Evolutionary conservation across 108 stramenopile genomes (phyloP).

Genomic region (Nitzschia inconspicua): DNA sequence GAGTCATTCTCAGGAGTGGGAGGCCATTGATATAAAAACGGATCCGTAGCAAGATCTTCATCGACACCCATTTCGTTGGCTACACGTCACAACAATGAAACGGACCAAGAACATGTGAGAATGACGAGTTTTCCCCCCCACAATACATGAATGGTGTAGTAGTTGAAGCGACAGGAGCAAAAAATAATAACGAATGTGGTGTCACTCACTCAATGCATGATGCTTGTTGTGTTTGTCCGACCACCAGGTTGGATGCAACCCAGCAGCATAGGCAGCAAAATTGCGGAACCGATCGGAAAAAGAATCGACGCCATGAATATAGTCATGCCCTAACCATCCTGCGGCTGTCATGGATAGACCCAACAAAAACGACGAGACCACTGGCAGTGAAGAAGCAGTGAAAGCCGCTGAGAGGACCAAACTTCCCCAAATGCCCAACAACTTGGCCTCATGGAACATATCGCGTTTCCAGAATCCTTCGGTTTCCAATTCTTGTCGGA

Average conservation of each 20-base stretch:
- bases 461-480: slow-evolving; percentile 93
- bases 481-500: slow-evolving; percentile 67
- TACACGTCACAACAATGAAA: slow-evolving; percentile 1
- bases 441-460: slow-evolving; percentile 61
- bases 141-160: too few species aligned
- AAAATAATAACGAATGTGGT: too few species aligned
- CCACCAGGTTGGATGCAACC: slow-evolving; percentile 84
- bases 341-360: slow-evolving; percentile 81
- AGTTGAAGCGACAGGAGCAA: too few species aligned
- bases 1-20: slow-evolving; percentile 81
- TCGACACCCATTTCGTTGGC: slow-evolving; percentile 91
- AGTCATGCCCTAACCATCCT: slow-evolving; percentile 93
- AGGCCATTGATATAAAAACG: slow-evolving; percentile 84
- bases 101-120: too few species aligned
- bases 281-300: slow-evolving; percentile 58
- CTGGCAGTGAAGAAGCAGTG: slow-evolving; percentile 43
- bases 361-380: slow-evolving; percentile 47
- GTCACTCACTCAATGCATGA: slow-evolving; percentile 61
- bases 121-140: too few species aligned
- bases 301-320: slow-evolving; percentile 85
- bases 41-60: slow-evolving; percentile 91
- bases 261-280: slow-evolving; percentile 70
- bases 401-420: slow-evolving; percentile 54
- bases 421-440: slow-evolving; percentile 68
- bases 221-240: slow-evolving; percentile 90